Evolutionary conservation across 768 basidiomycete species (phyloP).

Genomic region (Pleurotus cornucopiae): DNA sequence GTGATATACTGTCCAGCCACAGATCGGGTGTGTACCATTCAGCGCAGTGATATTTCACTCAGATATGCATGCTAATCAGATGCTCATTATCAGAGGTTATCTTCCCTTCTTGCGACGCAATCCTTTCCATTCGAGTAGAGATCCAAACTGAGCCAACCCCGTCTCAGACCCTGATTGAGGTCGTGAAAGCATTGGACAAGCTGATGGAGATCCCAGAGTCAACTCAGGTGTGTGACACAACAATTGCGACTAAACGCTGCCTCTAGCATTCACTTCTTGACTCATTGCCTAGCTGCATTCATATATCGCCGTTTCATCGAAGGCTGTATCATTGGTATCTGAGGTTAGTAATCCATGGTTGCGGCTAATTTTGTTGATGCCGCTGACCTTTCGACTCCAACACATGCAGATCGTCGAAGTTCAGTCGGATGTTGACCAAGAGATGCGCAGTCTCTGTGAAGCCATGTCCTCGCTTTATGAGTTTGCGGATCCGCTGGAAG

Average conservation of each 20-base stretch:
- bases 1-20: neutral
- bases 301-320: constrained; percentile 4
- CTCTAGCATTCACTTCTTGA: too few species aligned
- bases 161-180: neutral
- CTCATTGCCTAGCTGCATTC: constrained; percentile 1
- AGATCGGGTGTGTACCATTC: too few species aligned
- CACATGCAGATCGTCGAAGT: constrained; percentile 20
- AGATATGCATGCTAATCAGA: too few species aligned
- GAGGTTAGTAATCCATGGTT: neutral
- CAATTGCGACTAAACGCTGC: too few species aligned
- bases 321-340: constrained; percentile 6
- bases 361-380: neutral
- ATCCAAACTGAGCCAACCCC: neutral
- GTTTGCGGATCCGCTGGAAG: constrained; percentile 25
- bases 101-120: neutral
- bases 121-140: neutral
- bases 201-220: neutral
- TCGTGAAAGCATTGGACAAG: neutral
- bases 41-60: too few species aligned
- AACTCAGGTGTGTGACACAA: too few species aligned
- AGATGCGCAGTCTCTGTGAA: constrained; percentile 19
- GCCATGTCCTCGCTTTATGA: constrained; percentile 27
- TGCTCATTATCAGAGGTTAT: neutral
- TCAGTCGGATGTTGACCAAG: constrained; percentile 21
- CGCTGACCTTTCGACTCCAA: too few species aligned